phyloP scores from a whole-genome alignment of 202 grass and related monocot genomes.

The Carex arenaria region DNA sequence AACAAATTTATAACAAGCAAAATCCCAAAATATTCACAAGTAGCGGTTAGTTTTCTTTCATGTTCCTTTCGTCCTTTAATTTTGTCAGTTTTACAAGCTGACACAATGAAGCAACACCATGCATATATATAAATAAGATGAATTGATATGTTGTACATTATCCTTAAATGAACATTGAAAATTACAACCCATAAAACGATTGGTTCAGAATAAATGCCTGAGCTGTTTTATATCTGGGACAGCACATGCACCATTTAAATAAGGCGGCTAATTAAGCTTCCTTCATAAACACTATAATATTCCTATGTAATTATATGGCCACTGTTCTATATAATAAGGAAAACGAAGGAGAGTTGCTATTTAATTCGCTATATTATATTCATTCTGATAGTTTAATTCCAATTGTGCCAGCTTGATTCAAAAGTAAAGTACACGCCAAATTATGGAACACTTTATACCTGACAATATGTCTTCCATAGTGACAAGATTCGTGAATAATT shows the following conservation, averaged over 20 bases:
- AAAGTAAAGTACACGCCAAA: background rate
- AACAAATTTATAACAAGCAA: too few relatives aligned
- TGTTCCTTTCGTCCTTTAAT: too few relatives aligned
- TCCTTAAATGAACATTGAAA: background rate
- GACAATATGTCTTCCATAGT: background rate
- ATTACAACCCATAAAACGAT: background rate
- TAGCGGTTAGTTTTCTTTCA: too few relatives aligned
- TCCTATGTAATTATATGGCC: background rate
- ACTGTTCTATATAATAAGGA: background rate
- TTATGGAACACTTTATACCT: background rate
- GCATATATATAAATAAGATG: too few relatives aligned
- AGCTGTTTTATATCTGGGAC: background rate
- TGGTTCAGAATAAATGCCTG: background rate
- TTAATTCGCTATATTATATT: background rate
- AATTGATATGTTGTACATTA: background rate
- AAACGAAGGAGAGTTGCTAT: background rate
- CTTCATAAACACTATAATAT: background rate
- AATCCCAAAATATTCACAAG: too few relatives aligned
- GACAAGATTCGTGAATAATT: too few relatives aligned
- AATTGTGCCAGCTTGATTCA: background rate
- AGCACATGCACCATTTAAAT: background rate
- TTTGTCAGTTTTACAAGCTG: too few relatives aligned
- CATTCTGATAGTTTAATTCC: background rate
- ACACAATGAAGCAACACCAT: too few relatives aligned
- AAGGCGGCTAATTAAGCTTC: background rate